phyloP scores from a whole-genome alignment of 108 stramenopile genomes.

The Pseudonitzschia multiseries region DNA sequence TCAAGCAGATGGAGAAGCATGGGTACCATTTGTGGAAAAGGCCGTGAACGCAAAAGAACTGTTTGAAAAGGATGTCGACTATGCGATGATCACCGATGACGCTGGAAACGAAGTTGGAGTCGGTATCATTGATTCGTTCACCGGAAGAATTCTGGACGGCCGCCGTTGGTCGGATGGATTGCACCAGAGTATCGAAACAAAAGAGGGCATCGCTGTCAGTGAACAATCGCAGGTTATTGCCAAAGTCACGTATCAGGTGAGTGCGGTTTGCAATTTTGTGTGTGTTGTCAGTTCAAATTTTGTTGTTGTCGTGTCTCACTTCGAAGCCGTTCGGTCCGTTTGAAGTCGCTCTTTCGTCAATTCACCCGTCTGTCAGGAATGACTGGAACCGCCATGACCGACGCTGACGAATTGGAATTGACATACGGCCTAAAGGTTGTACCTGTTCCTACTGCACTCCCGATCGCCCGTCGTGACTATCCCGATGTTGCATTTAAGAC shows the following conservation, averaged over 20 bases:
- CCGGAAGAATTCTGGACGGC: conserved; percentile 93
- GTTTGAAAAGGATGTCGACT: conserved; percentile 88
- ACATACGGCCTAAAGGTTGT: conserved; percentile 84
- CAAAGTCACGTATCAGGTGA: conserved; percentile 93
- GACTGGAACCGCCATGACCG: conserved; percentile 93
- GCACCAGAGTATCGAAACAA: conserved; percentile 96
- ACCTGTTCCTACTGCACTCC: conserved; percentile 90
- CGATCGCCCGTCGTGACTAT: conserved; percentile 91
- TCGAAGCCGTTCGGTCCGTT: not conserved
- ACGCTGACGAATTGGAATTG: conserved; percentile 83
- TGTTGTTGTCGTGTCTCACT: conserved; percentile 5
- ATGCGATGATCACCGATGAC: conserved; percentile 68
- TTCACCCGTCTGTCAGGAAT: conserved; percentile 90
- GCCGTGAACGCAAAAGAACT: conserved; percentile 94
- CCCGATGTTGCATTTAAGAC: conserved; percentile 93
- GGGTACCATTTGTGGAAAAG: conserved; percentile 89
- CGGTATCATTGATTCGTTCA: conserved; percentile 94
- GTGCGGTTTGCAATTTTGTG: not conserved
- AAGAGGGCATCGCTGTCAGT: conserved; percentile 89
- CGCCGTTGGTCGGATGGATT: conserved; percentile 95
- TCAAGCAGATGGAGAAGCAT: conserved; percentile 74
- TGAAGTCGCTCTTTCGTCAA: conserved; percentile 81
- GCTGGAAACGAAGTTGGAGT: conserved; percentile 53
- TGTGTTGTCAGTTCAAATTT: not conserved
- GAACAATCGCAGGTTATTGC: conserved; percentile 92